A percentile compares a stretch with the other conserved stretches of the same genome.
These are phyloP conservation scores for Nevesoporus exiguus DNA, from an alignment of 768 basidiomycete genomes.

Conservation along the genomic window DNA sequence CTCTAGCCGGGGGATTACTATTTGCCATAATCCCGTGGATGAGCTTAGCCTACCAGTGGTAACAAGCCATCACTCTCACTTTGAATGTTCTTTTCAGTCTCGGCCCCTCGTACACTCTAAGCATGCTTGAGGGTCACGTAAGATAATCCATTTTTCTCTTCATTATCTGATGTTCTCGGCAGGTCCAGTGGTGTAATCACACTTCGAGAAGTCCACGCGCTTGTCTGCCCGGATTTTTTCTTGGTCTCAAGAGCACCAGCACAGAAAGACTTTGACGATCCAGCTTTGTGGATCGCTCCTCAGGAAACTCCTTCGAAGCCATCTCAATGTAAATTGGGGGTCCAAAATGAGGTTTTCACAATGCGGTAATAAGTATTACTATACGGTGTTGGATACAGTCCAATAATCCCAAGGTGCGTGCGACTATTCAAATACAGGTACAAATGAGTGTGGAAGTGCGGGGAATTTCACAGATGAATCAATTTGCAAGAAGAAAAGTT, in stretches of 20 bases:
- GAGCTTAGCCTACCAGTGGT: too few species aligned
- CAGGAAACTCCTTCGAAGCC: background rate
- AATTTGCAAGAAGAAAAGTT: background rate
- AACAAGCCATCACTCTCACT: too few species aligned
- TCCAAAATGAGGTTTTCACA: background rate
- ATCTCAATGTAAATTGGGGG: background rate
- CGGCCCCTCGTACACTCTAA: too few species aligned
- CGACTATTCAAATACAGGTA: background rate
- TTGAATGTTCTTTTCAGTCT: too few species aligned
- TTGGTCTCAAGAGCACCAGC: background rate
- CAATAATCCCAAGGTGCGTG: conserved; percentile 1
- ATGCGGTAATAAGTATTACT: background rate
- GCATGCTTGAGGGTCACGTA: too few species aligned
- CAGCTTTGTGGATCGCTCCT: background rate
- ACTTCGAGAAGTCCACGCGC: too few species aligned
- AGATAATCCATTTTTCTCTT: too few species aligned
- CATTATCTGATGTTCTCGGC: background rate
- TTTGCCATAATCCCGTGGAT: too few species aligned
- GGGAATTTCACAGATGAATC: background rate
- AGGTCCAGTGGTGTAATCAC: background rate
- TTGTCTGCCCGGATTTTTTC: too few species aligned
- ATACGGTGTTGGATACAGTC: background rate
- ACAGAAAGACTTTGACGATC: background rate
- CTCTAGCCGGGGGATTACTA: too few species aligned
- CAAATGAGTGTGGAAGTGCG: background rate